These are phyloP conservation scores for Taphrina communis DNA, from an alignment of 1,139 yeast species.

Conservation along the genomic window DNA sequence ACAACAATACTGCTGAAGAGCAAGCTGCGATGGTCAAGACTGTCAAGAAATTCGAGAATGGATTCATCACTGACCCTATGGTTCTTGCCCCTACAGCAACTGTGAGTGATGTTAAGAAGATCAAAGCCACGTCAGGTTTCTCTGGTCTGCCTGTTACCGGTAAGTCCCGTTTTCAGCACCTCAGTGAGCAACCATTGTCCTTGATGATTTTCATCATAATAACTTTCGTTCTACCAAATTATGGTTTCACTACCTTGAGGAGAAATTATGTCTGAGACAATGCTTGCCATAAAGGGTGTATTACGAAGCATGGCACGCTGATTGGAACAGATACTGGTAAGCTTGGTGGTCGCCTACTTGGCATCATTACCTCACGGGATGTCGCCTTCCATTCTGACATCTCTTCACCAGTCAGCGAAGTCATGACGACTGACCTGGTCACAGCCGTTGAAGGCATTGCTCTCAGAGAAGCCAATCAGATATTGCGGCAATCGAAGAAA, in stretches of 20 bases:
- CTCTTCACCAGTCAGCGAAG: constrained; percentile 65
- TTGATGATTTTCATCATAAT: constrained; percentile 66
- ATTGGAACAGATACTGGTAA: constrained; percentile 72
- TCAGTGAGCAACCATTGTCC: not conserved
- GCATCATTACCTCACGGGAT: constrained; percentile 96
- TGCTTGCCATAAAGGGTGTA: constrained; percentile 5
- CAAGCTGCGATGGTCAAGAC: constrained; percentile 98
- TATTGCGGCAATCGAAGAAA: constrained; percentile 89
- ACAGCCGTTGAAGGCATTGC: constrained; percentile 80
- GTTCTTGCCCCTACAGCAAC: constrained; percentile 77
- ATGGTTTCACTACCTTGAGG: constrained; percentile 98
- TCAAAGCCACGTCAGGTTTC: constrained; percentile 80
- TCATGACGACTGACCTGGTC: constrained; percentile 88
- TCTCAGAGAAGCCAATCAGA: constrained; percentile 83
- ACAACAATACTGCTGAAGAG: constrained; percentile 93
- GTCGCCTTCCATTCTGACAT: constrained; percentile 89
- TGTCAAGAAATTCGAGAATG: constrained; percentile 96
- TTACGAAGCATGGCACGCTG: constrained; percentile 18
- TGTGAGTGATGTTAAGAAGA: constrained; percentile 77
- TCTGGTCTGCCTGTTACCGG: constrained; percentile 99
- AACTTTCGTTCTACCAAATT: constrained; percentile 99
- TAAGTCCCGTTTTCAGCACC: constrained; percentile 60
- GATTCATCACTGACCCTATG: constrained; percentile 93
- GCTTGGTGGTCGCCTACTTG: constrained; percentile 86
- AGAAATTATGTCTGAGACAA: constrained; percentile 50